Conservation (phyloP, 305 asterid species). For the Fraxinus angustifolia region DNA sequence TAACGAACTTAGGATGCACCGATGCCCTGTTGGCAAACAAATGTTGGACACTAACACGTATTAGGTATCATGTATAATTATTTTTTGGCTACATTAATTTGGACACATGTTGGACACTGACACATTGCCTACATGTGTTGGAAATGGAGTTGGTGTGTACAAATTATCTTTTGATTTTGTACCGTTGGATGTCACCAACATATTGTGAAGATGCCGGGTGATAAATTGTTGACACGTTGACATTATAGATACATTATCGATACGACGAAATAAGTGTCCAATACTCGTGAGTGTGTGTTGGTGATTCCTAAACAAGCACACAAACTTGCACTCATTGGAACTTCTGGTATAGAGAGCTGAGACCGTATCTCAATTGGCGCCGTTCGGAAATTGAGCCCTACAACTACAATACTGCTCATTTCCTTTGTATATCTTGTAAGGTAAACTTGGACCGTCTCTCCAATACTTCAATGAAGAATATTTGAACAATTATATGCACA, state of each 20-base stretch:
- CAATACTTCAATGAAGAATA: neutral
- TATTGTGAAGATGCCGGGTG: neutral
- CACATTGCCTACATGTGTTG: neutral
- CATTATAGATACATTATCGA: neutral
- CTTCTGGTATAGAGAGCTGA: slow-evolving; percentile 68
- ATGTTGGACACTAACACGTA: neutral
- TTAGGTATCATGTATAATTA: neutral
- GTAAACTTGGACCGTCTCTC: neutral
- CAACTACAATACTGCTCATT: slow-evolving; percentile 66
- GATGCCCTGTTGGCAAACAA: neutral
- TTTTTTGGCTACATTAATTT: neutral
- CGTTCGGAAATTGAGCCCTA: slow-evolving; percentile 68
- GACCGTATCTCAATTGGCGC: slow-evolving; percentile 73
- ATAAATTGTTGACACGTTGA: neutral
- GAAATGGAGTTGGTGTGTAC: neutral
- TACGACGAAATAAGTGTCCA: neutral
- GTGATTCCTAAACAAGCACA: neutral
- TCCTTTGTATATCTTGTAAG: slow-evolving; percentile 72
- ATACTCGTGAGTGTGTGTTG: neutral
- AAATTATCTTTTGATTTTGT: neutral
- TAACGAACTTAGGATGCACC: neutral
- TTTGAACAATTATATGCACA: neutral
- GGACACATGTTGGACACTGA: neutral
- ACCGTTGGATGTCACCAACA: neutral
- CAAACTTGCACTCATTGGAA: neutral